phyloP scores from a whole-genome alignment of 495 filamentous ascomycete genomes.

The Aspergillus sclerotiicarbonarius region DNA sequence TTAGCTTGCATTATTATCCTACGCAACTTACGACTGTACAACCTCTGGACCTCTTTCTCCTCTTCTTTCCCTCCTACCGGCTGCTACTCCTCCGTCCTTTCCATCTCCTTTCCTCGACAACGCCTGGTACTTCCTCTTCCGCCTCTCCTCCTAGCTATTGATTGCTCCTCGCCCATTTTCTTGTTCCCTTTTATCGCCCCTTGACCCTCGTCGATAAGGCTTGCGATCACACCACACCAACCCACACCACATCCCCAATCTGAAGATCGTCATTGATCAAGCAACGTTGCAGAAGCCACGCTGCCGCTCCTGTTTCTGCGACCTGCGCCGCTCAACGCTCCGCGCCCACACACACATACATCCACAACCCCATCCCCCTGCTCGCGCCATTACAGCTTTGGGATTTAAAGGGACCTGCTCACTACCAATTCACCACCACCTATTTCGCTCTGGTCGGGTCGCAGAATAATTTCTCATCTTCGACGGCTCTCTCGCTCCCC shows the following conservation, averaged over 20 bases:
- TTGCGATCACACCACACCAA: conserved; percentile 13
- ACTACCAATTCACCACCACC: conserved; percentile 5
- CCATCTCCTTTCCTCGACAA: conserved; percentile 12
- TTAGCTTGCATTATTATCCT: conserved; percentile 22
- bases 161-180: conserved; percentile 9
- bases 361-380: neutral
- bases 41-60: conserved; percentile 20
- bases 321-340: conserved; percentile 11
- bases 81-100: conserved; percentile 7
- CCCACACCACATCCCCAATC: conserved; percentile 10
- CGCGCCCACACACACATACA: neutral
- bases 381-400: conserved; percentile 5
- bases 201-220: conserved; percentile 12
- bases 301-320: conserved; percentile 10
- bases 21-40: conserved; percentile 20
- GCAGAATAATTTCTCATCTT: conserved; percentile 7
- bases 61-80: conserved; percentile 10
- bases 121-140: conserved; percentile 11
- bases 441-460: conserved; percentile 7
- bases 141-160: conserved; percentile 13
- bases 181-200: conserved; percentile 4
- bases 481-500: conserved; percentile 4
- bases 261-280: conserved; percentile 13
- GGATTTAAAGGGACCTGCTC: neutral
- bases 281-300: conserved; percentile 21